These are phyloP conservation scores for Metschnikowia continentalis DNA, from an alignment of 805 yeast genomes.

Conservation along the genomic window DNA sequence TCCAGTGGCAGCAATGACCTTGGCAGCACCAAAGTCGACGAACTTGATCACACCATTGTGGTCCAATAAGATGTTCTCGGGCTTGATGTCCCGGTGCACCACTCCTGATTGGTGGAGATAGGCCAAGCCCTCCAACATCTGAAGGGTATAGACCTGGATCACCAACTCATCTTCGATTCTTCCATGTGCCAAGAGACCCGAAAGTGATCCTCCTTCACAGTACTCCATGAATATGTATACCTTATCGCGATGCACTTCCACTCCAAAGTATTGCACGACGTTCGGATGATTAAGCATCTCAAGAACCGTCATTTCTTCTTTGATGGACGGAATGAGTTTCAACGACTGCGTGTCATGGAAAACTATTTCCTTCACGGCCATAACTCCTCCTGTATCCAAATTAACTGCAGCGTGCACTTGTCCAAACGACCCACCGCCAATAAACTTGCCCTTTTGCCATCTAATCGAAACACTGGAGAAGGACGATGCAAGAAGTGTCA, in stretches of 20 bases:
- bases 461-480: constrained; percentile 86
- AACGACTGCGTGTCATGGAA: constrained; percentile 86
- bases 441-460: constrained; percentile 93
- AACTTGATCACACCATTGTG: constrained; percentile 90
- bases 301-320: constrained; percentile 93
- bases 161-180: constrained; percentile 93
- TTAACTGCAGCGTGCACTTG: constrained; percentile 89
- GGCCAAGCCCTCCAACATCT: constrained; percentile 92
- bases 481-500: constrained; percentile 82
- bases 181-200: constrained; percentile 82
- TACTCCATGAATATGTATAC: constrained; percentile 96
- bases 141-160: constrained; percentile 83
- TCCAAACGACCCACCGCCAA: constrained; percentile 97
- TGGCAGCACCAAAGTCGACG: constrained; percentile 98
- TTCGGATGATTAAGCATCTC: constrained; percentile 96
- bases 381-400: constrained; percentile 89
- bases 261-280: constrained; percentile 94
- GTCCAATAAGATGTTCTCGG: constrained; percentile 86
- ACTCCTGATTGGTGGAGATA: constrained; percentile 92
- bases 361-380: constrained; percentile 95
- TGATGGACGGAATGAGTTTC: constrained; percentile 78
- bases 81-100: constrained; percentile 95
- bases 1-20: constrained; percentile 69
- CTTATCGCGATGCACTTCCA: constrained; percentile 92
- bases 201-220: constrained; percentile 93